These are phyloP conservation scores for Erythrobasidium hasegawianum DNA, from an alignment of 1,284 basidiomycete species.

Conservation along the genomic window DNA sequence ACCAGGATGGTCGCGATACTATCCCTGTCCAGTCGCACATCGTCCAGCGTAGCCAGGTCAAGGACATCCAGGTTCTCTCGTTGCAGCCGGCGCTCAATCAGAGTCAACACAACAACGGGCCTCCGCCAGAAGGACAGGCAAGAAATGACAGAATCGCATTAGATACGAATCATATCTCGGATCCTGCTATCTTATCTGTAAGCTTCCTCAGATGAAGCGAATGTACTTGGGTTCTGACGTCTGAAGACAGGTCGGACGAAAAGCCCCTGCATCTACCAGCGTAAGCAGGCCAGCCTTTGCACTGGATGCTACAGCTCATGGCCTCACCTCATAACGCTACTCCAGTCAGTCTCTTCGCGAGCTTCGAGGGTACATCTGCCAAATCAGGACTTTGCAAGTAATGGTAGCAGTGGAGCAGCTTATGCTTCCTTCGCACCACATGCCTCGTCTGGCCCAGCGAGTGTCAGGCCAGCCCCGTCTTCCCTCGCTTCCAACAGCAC, in stretches of 20 bases:
- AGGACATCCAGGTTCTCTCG: slow-evolving; percentile 32
- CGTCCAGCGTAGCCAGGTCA: slow-evolving; percentile 26
- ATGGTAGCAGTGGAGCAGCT: neutral
- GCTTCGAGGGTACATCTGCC: neutral
- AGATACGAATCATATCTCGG: slow-evolving; percentile 8
- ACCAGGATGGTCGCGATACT: slow-evolving; percentile 9
- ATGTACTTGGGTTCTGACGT: neutral
- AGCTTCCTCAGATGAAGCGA: neutral
- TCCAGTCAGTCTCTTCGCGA: neutral
- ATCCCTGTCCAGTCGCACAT: slow-evolving; percentile 10
- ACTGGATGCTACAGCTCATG: neutral
- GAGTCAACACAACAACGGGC: slow-evolving; percentile 1
- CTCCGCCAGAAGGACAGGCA: neutral
- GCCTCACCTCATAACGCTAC: too few species aligned
- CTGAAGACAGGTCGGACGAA: slow-evolving; percentile 17
- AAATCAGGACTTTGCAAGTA: neutral
- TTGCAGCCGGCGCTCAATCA: slow-evolving; percentile 1
- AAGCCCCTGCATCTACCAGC: slow-evolving; percentile 15
- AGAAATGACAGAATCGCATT: neutral
- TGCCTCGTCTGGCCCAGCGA: neutral
- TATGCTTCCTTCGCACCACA: neutral
- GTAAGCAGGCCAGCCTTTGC: neutral
- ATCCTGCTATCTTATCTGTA: slow-evolving; percentile 32
- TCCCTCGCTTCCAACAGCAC: slow-evolving; percentile 31
- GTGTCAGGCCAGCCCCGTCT: slow-evolving; percentile 16